Percentiles rank a stretch among this genome's conserved stretches.
These are phyloP conservation scores for Telfairia occidentalis DNA, from an alignment of 331 rosid genomes.

Conservation along the genomic window DNA sequence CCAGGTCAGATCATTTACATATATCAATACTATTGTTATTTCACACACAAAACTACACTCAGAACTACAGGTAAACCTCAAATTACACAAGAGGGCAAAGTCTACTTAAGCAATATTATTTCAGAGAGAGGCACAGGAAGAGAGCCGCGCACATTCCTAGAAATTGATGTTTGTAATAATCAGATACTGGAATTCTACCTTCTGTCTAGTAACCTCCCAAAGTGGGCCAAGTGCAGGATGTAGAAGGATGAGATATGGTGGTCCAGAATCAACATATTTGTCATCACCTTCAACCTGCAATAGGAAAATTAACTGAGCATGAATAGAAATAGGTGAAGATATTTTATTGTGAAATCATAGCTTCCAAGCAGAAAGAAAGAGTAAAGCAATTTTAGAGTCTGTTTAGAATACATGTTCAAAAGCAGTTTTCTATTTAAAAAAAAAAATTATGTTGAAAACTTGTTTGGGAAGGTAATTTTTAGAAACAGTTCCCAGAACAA, in stretches of 20 bases:
- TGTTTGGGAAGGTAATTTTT: neutral
- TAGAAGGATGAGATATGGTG: slow-evolving; percentile 84
- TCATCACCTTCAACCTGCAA: slow-evolving; percentile 71
- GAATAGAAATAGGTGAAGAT: slow-evolving; percentile 10
- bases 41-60: neutral
- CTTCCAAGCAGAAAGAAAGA: slow-evolving; percentile 12
- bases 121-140: neutral
- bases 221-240: slow-evolving; percentile 99
- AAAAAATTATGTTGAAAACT: neutral
- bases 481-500: neutral
- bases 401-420: neutral
- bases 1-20: neutral
- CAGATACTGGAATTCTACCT: slow-evolving; percentile 29
- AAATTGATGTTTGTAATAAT: slow-evolving; percentile 1
- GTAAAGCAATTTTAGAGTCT: neutral
- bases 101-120: neutral
- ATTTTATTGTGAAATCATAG: slow-evolving; percentile 11
- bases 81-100: neutral
- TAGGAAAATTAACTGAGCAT: slow-evolving; percentile 14
- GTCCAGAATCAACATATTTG: slow-evolving; percentile 61
- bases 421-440: neutral
- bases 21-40: neutral
- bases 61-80: neutral
- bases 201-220: slow-evolving; percentile 91
- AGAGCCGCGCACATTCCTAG: neutral